Evolutionary conservation across 306 rosid species (phyloP).

Genomic region (Ceratonia siliqua): DNA sequence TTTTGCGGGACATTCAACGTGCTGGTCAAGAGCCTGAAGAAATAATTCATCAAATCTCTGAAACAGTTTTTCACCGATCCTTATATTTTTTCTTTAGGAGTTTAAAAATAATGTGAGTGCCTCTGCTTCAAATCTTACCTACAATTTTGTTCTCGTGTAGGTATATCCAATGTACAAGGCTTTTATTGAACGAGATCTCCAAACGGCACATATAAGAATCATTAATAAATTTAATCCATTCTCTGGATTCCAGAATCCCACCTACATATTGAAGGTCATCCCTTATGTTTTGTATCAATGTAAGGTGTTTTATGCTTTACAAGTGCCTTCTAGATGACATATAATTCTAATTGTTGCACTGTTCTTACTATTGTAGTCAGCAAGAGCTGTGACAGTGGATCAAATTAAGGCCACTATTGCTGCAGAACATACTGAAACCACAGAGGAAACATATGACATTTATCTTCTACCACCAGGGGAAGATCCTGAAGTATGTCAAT

Average conservation of each 20-base stretch:
- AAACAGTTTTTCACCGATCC: conserved; percentile 73
- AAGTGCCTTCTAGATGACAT: conserved; percentile 11
- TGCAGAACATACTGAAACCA: conserved; percentile 65
- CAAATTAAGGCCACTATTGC: conserved; percentile 76
- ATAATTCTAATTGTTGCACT: conserved; percentile 29
- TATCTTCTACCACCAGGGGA: conserved; percentile 98
- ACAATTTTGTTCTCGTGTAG: conserved; percentile 43
- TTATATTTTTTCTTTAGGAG: conserved; percentile 31
- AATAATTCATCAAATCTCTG: conserved; percentile 94
- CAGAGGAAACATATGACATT: conserved; percentile 94
- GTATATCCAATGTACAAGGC: conserved; percentile 99
- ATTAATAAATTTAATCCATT: conserved; percentile 93
- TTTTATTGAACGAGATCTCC: conserved; percentile 96
- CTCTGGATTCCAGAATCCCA: conserved; percentile 91
- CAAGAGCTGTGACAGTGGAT: conserved; percentile 71
- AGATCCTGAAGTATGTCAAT: conserved; percentile 98
- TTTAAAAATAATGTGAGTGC: conserved; percentile 18
- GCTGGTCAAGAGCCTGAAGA: conserved; percentile 97
- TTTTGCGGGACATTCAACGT: conserved; percentile 93
- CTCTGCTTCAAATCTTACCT: conserved; percentile 29
- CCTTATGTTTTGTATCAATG: conserved; percentile 5
- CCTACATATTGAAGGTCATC: conserved; percentile 80
- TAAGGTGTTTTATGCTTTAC: conserved; percentile 13
- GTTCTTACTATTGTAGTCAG: conserved; percentile 55
- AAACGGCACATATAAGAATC: conserved; percentile 91